These are phyloP conservation scores for Yarrowia phangngaensis DNA, from an alignment of 805 yeast genomes.

Conservation along the genomic window DNA sequence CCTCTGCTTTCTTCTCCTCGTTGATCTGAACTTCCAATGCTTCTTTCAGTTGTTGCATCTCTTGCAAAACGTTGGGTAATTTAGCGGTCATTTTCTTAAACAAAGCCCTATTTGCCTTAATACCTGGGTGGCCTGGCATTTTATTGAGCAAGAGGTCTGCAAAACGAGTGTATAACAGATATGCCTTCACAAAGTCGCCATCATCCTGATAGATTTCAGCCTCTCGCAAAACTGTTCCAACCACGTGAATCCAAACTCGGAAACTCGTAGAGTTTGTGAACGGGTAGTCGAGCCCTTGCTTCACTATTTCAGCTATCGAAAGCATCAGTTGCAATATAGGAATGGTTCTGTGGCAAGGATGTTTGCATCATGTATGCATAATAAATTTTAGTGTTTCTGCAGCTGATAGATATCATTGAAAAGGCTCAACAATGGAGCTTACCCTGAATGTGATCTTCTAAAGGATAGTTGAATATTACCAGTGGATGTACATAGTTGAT, in stretches of 20 bases:
- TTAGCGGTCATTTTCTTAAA: conserved; percentile 32
- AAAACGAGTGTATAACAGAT: conserved; percentile 54
- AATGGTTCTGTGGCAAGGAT: conserved; percentile 15
- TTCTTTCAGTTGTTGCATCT: conserved; percentile 33
- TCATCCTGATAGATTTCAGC: conserved; percentile 47
- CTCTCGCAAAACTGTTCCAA: conserved; percentile 43
- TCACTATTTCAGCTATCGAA: conserved; percentile 18
- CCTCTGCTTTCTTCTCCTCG: conserved; percentile 6
- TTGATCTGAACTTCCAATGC: conserved; percentile 11
- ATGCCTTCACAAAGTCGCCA: conserved; percentile 49
- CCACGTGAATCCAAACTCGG: conserved; percentile 54
- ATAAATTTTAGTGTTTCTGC: conserved; percentile 8
- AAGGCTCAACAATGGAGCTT: too few relatives aligned
- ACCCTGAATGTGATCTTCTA: too few relatives aligned
- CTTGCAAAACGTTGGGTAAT: conserved; percentile 34
- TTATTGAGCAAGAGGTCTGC: conserved; percentile 53
- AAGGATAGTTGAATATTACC: too few relatives aligned
- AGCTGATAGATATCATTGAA: too few relatives aligned
- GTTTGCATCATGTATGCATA: conserved; percentile 24
- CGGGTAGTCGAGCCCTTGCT: conserved; percentile 42
- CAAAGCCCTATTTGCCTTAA: conserved; percentile 26
- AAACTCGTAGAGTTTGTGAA: conserved; percentile 52
- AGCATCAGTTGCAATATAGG: conserved; percentile 3
- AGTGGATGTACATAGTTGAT: too few relatives aligned
- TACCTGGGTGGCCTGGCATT: conserved; percentile 46